Evolutionary conservation across 1,284 basidiomycete genomes (phyloP), one percentile per base, ranked within the genome.

Genomic region (Tylopilus sp.): DNA sequence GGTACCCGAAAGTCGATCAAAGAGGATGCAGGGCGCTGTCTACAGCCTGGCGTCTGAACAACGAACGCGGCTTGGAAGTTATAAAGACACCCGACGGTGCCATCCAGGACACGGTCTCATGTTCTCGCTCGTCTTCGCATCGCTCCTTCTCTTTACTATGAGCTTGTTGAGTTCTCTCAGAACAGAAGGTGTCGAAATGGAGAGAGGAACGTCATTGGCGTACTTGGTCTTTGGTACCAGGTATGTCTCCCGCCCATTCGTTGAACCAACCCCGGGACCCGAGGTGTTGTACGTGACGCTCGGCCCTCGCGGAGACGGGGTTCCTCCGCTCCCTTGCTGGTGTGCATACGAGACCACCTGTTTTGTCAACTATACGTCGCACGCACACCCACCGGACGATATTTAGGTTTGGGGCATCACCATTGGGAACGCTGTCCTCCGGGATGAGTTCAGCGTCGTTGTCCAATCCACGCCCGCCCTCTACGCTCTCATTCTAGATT

Each of bases 301-400:
- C 10, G 53, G 62, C 67, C 2, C 48, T 69, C 3, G 55, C 58
- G 3, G 59, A 57, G 51, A 56, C 59, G 50, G 59, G 51, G 51
- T 66, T 63, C 48, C 41, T 62, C 28, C 64, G 67, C 33, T 54
- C 55, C 21, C 59, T 67, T 43, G 59, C 58, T 1, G 35, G 55
- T 6, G 58, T 61, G 34, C 46, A 52, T 8, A 16, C 6, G 18
- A 12, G 10, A 19, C 21, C 21, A 6, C 21, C 6, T 11, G 12
- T 33, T 33, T 33, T 13, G 31, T 33, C 31, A 4, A 11, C 7
- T 11, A 6, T 2, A 10, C 30, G 11, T n/a, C 13, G 5, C 30
- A 9, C 3, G 15, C 19, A 13, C 11, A 12, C 9, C 47, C 19
- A 23, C 21, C 6, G 4, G 5, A 18, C 3, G 12, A n/a, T 18